These are phyloP conservation scores for Endotrypanum monterogeii DNA, from an alignment of 208 protist genomes.

Conservation along the genomic window DNA sequence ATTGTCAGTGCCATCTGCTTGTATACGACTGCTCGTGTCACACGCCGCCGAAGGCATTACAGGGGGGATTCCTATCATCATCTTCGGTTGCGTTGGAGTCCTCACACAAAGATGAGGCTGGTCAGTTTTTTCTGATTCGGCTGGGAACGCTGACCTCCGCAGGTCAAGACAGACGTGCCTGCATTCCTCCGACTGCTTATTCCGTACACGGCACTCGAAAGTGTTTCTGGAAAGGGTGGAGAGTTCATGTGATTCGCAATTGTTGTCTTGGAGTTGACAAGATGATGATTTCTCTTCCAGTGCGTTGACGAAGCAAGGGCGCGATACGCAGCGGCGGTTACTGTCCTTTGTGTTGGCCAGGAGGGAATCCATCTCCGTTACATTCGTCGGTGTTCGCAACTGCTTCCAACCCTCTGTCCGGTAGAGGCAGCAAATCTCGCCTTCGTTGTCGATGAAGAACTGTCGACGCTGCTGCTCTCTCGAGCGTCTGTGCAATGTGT, in stretches of 20 bases:
- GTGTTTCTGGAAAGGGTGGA: too few relatives aligned
- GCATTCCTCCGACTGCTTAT: too few relatives aligned
- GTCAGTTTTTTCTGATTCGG: too few relatives aligned
- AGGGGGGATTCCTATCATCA: neutral
- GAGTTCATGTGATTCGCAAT: too few relatives aligned
- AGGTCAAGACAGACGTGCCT: too few relatives aligned
- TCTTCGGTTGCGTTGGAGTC: neutral
- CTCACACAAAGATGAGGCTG: neutral
- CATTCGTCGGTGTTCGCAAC: neutral
- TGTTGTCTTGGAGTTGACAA: too few relatives aligned
- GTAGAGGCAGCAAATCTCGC: neutral
- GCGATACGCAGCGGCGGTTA: too few relatives aligned
- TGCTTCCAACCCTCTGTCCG: neutral
- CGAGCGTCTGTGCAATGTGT: neutral
- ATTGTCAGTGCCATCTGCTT: neutral
- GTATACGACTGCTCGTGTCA: neutral
- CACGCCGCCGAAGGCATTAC: neutral
- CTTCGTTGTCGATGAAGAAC: slow-evolving; percentile 3
- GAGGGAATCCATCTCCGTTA: neutral
- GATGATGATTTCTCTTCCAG: too few relatives aligned
- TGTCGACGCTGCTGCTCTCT: neutral
- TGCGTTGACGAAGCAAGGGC: too few relatives aligned
- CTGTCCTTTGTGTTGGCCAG: too few relatives aligned
- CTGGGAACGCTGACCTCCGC: too few relatives aligned
- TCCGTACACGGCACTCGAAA: too few relatives aligned